Evolutionary conservation across 139 green algal species (phyloP), one percentile per base, ranked within the genome.

Genomic region (Limnomonas spitsbergensis): DNA sequence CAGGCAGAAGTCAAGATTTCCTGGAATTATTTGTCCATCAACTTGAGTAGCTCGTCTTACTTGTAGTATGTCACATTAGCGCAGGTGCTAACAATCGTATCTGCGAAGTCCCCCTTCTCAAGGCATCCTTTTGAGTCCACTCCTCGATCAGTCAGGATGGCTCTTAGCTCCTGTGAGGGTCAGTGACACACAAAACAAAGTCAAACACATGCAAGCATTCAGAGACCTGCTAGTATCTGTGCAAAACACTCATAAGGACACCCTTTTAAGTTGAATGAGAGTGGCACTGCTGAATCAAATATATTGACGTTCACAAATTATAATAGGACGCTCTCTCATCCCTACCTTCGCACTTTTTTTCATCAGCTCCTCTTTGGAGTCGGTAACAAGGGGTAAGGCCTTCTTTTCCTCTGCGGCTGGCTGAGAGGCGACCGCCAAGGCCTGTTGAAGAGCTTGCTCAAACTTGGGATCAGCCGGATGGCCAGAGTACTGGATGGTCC

Each of bases 51-150:
- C n/a, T n/a, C n/a, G n/a, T n/a, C n/a, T 47, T 70, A 78, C 37
- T 73, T 79, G 40, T 86, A 86, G 68, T 86, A 86, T 1, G 78
- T 86, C 32, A 83, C 78, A 27, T n/a, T 78, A 9, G 78, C 6
- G 75, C 78, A 83, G 0, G 20, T 56, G 2, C 70, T 75, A 27
- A 70, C 7, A 24, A 87, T 75, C 31, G 66, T 68, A 0, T 53
- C 47, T 2, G 66, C 82, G 26, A 87, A 75, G 70, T 87, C 82
- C 0, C 14, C 56, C 61, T 86, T 86, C 74, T 86, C 82, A 35
- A 78, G 56, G 7, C 61, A 71, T 4, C 73, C 82, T 0, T 29
- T 52, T n/a, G 70, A 72, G 53, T 36, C 31, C 0, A 86, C 73
- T 3, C 82, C 78, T 1, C 82, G 82, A 26, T 86, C 82, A 47